These are phyloP conservation scores for Schwanniomyces sp. DNA, from an alignment of 805 yeast species.

Conservation along the genomic window DNA sequence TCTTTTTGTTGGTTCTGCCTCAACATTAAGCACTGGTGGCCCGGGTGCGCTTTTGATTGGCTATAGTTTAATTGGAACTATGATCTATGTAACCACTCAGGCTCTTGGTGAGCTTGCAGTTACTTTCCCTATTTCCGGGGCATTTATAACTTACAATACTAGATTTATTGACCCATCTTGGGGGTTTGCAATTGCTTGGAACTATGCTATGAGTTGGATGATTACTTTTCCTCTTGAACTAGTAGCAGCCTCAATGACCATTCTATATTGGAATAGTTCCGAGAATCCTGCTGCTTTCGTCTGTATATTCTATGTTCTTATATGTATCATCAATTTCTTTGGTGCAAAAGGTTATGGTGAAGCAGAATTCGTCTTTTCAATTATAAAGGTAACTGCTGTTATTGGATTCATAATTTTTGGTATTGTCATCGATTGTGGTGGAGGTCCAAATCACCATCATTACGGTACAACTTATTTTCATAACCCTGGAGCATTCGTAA, in stretches of 20 bases:
- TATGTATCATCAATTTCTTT: slow-evolving; percentile 28
- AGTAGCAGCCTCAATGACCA: slow-evolving; percentile 39
- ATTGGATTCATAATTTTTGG: slow-evolving; percentile 37
- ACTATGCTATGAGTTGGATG: slow-evolving; percentile 39
- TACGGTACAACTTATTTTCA: slow-evolving; percentile 34
- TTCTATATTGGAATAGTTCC: slow-evolving; percentile 29
- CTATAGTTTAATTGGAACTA: slow-evolving; percentile 52
- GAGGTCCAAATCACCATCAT: slow-evolving; percentile 31
- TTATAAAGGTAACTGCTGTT: slow-evolving; percentile 32
- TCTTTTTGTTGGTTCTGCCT: slow-evolving; percentile 59
- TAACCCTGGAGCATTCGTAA: slow-evolving; percentile 30
- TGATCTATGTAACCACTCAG: slow-evolving; percentile 60
- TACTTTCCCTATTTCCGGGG: slow-evolving; percentile 63
- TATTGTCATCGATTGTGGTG: slow-evolving; percentile 37
- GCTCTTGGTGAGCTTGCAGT: slow-evolving; percentile 63
- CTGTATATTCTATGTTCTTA: slow-evolving; percentile 29
- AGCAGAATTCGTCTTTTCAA: slow-evolving; percentile 31
- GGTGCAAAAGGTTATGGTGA: slow-evolving; percentile 40
- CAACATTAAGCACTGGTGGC: slow-evolving; percentile 60
- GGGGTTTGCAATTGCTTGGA: slow-evolving; percentile 60
- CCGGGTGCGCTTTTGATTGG: slow-evolving; percentile 62
- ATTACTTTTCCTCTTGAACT: slow-evolving; percentile 38
- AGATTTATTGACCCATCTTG: slow-evolving; percentile 60
- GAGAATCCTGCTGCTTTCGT: slow-evolving; percentile 41
- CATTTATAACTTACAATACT: slow-evolving; percentile 60